Base-by-base conservation (phyloP, 495 filamentous ascomycete genomes). In the Tetracladium marchalianum region DNA sequence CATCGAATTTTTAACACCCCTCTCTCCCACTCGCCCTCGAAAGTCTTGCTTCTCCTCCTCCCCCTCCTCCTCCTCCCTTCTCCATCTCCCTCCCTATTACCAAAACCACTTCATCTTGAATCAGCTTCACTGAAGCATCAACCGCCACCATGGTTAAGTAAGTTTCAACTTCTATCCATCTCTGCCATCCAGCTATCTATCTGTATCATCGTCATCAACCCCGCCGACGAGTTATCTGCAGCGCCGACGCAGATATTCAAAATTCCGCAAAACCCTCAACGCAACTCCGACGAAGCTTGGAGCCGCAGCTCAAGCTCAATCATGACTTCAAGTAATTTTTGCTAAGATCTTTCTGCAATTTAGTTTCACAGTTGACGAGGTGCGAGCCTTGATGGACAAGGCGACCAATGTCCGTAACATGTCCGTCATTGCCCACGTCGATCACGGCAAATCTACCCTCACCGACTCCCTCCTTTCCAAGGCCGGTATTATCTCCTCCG, bases 371-470 rank as follows among this genome's bases (percentile, higher is more conserved):
- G 81, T 95, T 72, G 89, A 96, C 66, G 87, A 95, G 81, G 87
- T 98, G 78, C 87, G 92, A 72, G 63, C 57, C 53, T 80, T 98
- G 73, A 98, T 98, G 92, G 90, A 96, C 86, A 85, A 85, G 68
- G 80, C 84, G 72, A 84, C 82, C 64, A 98, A 98, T 77, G 92
- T 97, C 79, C 87, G 92, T 70, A 89, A 90, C 75, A 99, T 97
- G 93, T 96, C 92, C 73, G 92, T 99, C 69, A 99, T 99, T 85
- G 92, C 92, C 68, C 92, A 99, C 75, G 89, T 98, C 78, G 92
- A 98, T 77, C 92, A 98, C 80, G 92, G 92, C 76, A 98, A 98
- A 73, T 98, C 92, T 60, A 98, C 92, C 63, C 78, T 98, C 59
- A 95, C 88, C 79, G 92, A 99, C 70, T 96, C 92, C 57, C 88